phyloP scores from a whole-genome alignment of 768 basidiomycete species.

The Asterophora parasitica region DNA sequence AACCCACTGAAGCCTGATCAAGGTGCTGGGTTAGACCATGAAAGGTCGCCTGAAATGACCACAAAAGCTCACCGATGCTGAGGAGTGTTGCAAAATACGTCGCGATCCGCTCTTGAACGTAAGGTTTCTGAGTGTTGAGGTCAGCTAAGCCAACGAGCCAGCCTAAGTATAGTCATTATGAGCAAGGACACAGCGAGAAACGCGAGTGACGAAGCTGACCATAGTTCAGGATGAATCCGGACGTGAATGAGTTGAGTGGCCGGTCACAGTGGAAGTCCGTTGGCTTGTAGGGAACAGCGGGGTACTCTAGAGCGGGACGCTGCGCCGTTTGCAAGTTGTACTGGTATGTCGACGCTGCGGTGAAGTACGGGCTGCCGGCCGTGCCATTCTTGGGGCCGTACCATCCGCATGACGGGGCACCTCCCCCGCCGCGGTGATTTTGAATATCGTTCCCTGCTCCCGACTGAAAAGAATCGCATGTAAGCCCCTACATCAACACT shows the following conservation, averaged over 20 bases:
- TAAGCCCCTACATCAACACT: not conserved
- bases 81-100: slow-evolving; percentile 5
- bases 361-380: slow-evolving; percentile 6
- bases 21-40: not conserved
- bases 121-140: slow-evolving; percentile 4
- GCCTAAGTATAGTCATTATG: not conserved
- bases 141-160: slow-evolving; percentile 5
- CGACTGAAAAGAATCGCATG: not conserved
- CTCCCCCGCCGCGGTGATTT: slow-evolving; percentile 4
- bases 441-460: slow-evolving; percentile 6
- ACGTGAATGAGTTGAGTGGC: slow-evolving; percentile 1
- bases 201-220: not conserved
- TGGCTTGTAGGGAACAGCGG: slow-evolving; percentile 6
- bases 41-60: not conserved
- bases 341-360: slow-evolving; percentile 3
- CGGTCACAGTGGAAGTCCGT: slow-evolving; percentile 7
- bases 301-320: slow-evolving; percentile 4
- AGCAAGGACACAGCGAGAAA: not conserved
- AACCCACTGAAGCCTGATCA: slow-evolving; percentile 3
- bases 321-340: slow-evolving; percentile 4
- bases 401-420: slow-evolving; percentile 2
- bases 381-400: slow-evolving; percentile 7
- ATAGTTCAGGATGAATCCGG: slow-evolving; percentile 4
- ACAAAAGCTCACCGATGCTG: not conserved
- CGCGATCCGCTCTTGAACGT: slow-evolving; percentile 5